Conservation (phyloP, 129 eudicot genomes). For the Artemisia annua region DNA sequence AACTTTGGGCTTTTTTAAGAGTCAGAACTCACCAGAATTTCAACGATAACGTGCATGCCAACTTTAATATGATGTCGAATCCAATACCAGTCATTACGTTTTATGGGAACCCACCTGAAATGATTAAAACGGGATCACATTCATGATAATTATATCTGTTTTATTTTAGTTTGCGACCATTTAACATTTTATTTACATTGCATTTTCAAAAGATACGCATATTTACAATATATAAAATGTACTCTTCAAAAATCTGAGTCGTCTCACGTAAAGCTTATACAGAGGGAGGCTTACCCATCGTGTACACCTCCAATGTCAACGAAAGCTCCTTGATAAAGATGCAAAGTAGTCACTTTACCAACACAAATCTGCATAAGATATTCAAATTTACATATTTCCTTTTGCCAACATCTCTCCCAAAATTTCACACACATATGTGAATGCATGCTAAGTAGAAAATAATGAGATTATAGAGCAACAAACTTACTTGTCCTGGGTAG, state of each 20-base stretch:
- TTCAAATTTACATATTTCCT: slow-evolving; percentile 14
- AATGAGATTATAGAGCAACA: background rate
- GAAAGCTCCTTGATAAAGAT: slow-evolving; percentile 99
- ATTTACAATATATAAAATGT: background rate
- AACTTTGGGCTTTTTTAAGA: background rate
- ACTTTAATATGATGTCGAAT: slow-evolving; percentile 97
- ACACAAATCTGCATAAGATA: slow-evolving; percentile 68
- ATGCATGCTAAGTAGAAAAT: background rate
- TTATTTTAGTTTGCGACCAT: no score
- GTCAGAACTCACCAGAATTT: slow-evolving; percentile 71
- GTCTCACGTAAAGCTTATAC: background rate
- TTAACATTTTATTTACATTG: background rate
- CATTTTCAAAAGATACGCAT: background rate
- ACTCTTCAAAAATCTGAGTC: background rate
- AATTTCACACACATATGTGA: background rate
- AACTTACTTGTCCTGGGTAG: slow-evolving; percentile 97
- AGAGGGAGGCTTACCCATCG: slow-evolving; percentile 63
- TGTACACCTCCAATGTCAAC: slow-evolving; percentile 99
- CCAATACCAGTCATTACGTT: slow-evolving; percentile 99
- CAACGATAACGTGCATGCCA: slow-evolving; percentile 92
- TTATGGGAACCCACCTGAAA: slow-evolving; percentile 97
- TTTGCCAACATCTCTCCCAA: background rate
- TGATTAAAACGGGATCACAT: background rate
- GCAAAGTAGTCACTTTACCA: slow-evolving; percentile 93
- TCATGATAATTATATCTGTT: no score